These are phyloP conservation scores for Intubia oerlemansii DNA, from an alignment of 2,329 filamentous ascomycete genomes.

Conservation along the genomic window DNA sequence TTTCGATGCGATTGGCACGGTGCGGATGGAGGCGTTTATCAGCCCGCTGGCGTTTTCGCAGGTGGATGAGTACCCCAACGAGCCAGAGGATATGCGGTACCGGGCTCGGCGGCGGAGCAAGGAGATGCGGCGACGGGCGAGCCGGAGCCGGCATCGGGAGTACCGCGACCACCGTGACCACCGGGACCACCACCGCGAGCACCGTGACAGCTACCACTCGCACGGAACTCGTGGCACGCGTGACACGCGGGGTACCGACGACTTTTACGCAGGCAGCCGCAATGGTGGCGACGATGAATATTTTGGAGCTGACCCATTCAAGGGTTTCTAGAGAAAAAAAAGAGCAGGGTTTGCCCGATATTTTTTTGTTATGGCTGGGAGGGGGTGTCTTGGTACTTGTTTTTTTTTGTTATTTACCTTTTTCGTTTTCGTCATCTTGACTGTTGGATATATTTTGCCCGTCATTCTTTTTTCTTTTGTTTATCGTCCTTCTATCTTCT, in stretches of 20 bases:
- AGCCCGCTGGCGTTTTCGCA: constrained; percentile 28
- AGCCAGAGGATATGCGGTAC: constrained; percentile 27
- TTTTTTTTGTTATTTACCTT: neutral
- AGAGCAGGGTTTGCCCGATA: neutral
- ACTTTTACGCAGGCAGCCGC: constrained; percentile 24
- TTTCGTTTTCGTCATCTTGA: neutral
- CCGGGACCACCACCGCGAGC: too few species aligned
- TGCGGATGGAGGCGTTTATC: constrained; percentile 96
- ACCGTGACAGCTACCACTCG: constrained; percentile 28
- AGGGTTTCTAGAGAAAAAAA: constrained; percentile 33
- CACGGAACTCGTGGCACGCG: constrained; percentile 20
- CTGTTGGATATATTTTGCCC: neutral
- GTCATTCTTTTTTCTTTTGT: neutral
- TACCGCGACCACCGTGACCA: too few species aligned
- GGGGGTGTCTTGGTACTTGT: neutral
- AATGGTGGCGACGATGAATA: constrained; percentile 32
- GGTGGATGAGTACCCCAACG: constrained; percentile 24
- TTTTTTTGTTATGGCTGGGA: constrained; percentile 1
- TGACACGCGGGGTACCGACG: too few species aligned
- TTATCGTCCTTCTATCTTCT: neutral
- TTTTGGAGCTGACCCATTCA: constrained; percentile 37
- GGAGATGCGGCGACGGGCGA: constrained; percentile 28
- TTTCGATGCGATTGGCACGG: constrained; percentile 74
- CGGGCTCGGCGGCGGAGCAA: constrained; percentile 30
- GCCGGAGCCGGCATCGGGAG: constrained; percentile 30